These are phyloP conservation scores for Physocladia obscura DNA, from an alignment of 192 early-diverging fungal genomes.

Conservation along the genomic window DNA sequence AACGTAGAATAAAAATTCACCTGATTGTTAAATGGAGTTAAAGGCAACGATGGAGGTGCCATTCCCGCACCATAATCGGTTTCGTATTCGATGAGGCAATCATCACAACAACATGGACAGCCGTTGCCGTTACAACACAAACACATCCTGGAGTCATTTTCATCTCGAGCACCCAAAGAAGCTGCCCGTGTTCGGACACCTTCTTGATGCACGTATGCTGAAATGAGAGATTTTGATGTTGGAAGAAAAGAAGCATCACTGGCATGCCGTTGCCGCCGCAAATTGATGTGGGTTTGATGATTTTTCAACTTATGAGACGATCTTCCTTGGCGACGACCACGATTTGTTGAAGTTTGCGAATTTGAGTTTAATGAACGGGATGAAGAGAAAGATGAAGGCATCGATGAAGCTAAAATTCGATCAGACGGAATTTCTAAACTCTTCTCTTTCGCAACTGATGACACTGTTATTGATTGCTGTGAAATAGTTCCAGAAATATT, in stretches of 20 bases:
- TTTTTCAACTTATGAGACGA: no score
- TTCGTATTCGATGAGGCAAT: not conserved
- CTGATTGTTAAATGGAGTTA: constrained; percentile 54
- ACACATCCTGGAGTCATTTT: not conserved
- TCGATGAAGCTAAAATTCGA: no score
- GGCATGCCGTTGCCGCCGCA: constrained; percentile 12
- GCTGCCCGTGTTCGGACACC: not conserved
- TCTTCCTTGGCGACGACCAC: no score
- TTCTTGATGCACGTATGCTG: not conserved
- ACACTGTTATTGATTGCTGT: no score
- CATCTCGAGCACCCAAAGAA: not conserved
- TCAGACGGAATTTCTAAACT: no score
- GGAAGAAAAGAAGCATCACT: constrained; percentile 1
- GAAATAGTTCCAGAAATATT: no score
- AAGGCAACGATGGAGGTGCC: constrained; percentile 43
- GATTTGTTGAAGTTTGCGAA: no score
- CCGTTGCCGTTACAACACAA: constrained; percentile 18
- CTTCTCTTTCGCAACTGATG: no score
- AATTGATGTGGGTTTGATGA: not conserved
- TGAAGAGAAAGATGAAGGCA: not conserved
- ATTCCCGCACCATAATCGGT: constrained; percentile 9
- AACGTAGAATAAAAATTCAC: not conserved
- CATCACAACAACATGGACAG: constrained; percentile 22
- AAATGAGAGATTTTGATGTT: not conserved
- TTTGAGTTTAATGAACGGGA: not conserved